These are phyloP conservation scores for Colletotrichum liaoningense DNA, from an alignment of 2,329 filamentous ascomycete genomes.

Conservation along the genomic window DNA sequence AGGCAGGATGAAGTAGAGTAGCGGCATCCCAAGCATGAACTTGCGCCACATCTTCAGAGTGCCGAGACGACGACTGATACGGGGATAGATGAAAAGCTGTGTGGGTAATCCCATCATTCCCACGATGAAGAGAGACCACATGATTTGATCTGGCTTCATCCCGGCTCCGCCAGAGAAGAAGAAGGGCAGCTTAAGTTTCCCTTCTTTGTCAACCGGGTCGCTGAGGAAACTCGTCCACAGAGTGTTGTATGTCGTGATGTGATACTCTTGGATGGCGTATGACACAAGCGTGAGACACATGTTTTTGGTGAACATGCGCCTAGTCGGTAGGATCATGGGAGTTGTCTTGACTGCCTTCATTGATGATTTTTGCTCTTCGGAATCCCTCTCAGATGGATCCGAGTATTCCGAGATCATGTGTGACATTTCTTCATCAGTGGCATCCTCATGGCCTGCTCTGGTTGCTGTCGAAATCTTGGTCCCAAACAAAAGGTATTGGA, in stretches of 20 bases:
- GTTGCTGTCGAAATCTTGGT: neutral
- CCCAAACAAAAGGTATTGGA: neutral
- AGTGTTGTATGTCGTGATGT: neutral
- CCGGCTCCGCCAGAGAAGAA: neutral
- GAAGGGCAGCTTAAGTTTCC: neutral
- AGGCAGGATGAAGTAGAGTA: conserved; percentile 9
- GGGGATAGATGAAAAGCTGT: neutral
- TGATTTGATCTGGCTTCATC: neutral
- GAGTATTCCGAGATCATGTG: neutral
- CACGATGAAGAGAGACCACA: neutral
- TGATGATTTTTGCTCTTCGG: neutral
- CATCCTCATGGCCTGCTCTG: neutral
- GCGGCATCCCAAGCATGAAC: conserved; percentile 12
- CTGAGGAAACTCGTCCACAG: neutral
- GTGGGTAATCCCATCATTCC: neutral
- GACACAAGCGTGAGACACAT: neutral
- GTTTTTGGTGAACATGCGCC: neutral
- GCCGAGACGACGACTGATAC: conserved; percentile 9
- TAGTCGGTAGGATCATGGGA: neutral
- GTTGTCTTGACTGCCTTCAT: neutral
- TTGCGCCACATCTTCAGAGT: conserved; percentile 17
- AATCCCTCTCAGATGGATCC: neutral
- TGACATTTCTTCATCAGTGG: neutral
- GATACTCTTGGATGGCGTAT: neutral
- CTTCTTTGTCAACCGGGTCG: neutral